A percentile compares a stretch with the other conserved stretches of the same genome.
Evolutionary conservation across 1,284 basidiomycete species (phyloP).

Genomic region (Ceratobasidium sp.): DNA sequence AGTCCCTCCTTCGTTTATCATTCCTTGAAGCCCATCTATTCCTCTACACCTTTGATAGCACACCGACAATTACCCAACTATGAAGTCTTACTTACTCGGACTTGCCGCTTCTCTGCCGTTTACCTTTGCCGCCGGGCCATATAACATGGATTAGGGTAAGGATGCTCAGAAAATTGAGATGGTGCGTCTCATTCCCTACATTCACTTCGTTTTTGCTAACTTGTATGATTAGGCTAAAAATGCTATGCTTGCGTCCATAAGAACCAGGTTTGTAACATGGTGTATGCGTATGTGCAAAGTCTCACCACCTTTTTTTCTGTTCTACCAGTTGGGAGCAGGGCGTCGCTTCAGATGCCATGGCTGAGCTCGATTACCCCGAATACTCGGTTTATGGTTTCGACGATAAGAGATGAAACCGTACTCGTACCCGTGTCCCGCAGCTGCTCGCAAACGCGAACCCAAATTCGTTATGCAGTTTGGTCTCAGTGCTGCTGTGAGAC

Average conservation of each 20-base stretch:
- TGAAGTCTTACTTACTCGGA: conserved; percentile 1
- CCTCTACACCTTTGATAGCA: background rate
- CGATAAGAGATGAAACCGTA: background rate
- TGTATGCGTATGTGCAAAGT: background rate
- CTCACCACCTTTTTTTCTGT: no score
- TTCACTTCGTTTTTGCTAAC: no score
- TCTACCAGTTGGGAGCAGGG: conserved; percentile 49
- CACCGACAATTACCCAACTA: background rate
- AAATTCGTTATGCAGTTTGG: conserved; percentile 46
- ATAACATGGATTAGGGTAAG: background rate
- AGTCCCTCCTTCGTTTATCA: background rate
- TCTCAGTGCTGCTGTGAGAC: conserved; percentile 48
- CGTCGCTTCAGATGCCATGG: conserved; percentile 47
- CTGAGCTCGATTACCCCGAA: conserved; percentile 47
- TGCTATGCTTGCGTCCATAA: conserved; percentile 47
- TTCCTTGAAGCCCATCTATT: background rate
- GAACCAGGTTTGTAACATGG: conserved; percentile 43
- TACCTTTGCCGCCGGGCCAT: background rate
- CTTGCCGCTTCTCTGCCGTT: background rate
- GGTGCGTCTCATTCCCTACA: background rate
- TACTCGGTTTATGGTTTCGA: conserved; percentile 47
- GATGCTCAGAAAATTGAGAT: conserved; percentile 1
- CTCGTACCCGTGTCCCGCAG: conserved; percentile 33
- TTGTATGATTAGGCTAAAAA: conserved; percentile 35
- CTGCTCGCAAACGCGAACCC: conserved; percentile 45